Evolutionary conservation across 2,329 filamentous ascomycete genomes (phyloP).

Genomic region (Atkinsonella texensis): DNA sequence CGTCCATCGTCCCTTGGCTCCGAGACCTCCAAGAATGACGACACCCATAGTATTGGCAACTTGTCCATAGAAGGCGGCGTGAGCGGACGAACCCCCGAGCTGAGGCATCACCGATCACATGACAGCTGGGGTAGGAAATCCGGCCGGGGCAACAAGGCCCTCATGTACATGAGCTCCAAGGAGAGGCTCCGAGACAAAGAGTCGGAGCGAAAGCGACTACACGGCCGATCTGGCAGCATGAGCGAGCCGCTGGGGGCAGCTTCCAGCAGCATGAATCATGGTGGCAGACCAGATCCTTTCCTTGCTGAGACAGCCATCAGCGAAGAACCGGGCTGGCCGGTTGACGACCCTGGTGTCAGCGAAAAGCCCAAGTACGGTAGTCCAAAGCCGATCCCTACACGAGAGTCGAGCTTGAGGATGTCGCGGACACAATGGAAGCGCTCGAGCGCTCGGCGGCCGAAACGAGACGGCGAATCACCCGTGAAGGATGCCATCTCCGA

Average conservation of each 20-base stretch:
- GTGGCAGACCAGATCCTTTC: constrained; percentile 32
- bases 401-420: constrained; percentile 57
- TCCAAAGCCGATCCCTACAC: constrained; percentile 47
- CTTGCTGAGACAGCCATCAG: constrained; percentile 41
- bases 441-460: constrained; percentile 37
- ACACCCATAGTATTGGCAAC: constrained; percentile 51
- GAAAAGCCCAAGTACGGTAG: constrained; percentile 16
- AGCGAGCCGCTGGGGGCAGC: constrained; percentile 8
- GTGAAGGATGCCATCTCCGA: constrained; percentile 31
- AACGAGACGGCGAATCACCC: constrained; percentile 30
- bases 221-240: constrained; percentile 19
- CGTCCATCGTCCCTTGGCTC: constrained; percentile 50
- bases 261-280: constrained; percentile 18
- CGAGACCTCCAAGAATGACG: constrained; percentile 41
- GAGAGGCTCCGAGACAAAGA: constrained; percentile 54
- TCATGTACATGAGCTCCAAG: constrained; percentile 65
- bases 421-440: constrained; percentile 40
- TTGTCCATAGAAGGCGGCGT: constrained; percentile 47
- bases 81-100: constrained; percentile 31
- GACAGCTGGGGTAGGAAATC: constrained; percentile 53
- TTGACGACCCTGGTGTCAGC: constrained; percentile 13
- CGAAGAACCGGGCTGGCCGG: constrained; percentile 34
- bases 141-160: constrained; percentile 39
- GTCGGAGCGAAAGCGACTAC: constrained; percentile 44
- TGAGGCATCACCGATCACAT: constrained; percentile 40